These are phyloP conservation scores for Periconia sp. DNA, from an alignment of 2,329 filamentous ascomycete genomes.

Conservation along the genomic window DNA sequence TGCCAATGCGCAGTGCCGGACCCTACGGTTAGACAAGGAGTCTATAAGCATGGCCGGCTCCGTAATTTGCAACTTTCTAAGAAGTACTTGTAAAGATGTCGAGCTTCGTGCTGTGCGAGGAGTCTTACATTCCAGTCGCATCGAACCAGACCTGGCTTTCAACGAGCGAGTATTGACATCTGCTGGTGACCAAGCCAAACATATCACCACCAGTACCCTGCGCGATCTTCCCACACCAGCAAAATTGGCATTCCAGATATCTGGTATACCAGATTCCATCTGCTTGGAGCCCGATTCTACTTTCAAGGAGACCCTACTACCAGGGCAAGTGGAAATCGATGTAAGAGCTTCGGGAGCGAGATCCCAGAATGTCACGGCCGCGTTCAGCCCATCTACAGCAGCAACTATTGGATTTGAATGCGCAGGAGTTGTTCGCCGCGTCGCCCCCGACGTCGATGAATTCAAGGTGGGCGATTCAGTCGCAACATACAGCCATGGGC, in stretches of 20 bases:
- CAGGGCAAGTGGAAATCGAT: conserved; percentile 22
- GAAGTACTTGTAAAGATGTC: no score
- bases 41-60: no score
- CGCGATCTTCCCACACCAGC: not conserved
- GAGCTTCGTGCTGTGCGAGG: no score
- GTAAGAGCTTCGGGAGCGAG: conserved; percentile 24
- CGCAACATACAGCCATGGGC: no score
- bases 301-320: not conserved
- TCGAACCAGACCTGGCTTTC: not conserved
- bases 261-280: conserved; percentile 1
- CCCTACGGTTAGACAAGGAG: no score
- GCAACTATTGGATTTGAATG: conserved; percentile 14
- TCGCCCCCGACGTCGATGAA: not conserved
- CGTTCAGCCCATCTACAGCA: not conserved
- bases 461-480: not conserved
- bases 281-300: not conserved
- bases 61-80: no score
- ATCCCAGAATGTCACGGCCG: conserved; percentile 18
- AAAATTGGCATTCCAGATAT: not conserved
- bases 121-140: not conserved
- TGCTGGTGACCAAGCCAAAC: no score
- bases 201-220: not conserved
- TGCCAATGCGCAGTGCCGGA: not conserved
- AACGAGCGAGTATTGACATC: no score
- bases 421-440: conserved; percentile 13